Evolutionary conservation across 108 stramenopile species (phyloP), one percentile per base, ranked within the genome.

Genomic region (Stephanodiscus minutulus): DNA sequence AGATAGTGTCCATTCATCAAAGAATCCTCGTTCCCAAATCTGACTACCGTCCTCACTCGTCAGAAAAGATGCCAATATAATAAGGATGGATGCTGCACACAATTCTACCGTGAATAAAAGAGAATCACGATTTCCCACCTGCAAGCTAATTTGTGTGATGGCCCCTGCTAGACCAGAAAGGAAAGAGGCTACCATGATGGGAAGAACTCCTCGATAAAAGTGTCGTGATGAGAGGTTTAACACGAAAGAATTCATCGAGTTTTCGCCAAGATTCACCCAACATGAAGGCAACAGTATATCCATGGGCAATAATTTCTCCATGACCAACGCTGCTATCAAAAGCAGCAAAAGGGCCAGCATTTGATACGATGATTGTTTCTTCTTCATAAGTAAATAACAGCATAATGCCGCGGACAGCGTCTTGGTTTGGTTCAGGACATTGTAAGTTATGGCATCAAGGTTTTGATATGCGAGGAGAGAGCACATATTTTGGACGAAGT

Each of bases 401-500:
- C 92, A 97, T 13, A 98, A 41, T 5, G 98, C 98, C 9, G 98
- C 96, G 33, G 87, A 90, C 17, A 97, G 72, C 5, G 96, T 98
- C 60, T 98, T 98, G 31, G 96, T 97, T 67, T 97, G 98, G 70
- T 98, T 98, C 61, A 98, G 85, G 17, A 97, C 94, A 63, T 95
- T 97, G 81, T 93, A 98, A 9, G 94, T 95, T 3, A 98, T 61
- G 12, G 96, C 89, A 81, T 96, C 94, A 21, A 98, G 83, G 64
- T 96, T 86, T 82, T 91, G 90, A 62, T 97, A 97, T 13, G 95
- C 96, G 57, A 87, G 59, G 52, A 97, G 85, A 4, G 92, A 83
- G 3, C 90, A 86, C 53, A 95, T 70, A 82, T 97, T 98, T 75
- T 98, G 98, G 18, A 98, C 39, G 59, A 91, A 81, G 81, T 97